Conservation (phyloP, 1,284 basidiomycete species). For the Ceratorhiza oryzae-sativae region DNA sequence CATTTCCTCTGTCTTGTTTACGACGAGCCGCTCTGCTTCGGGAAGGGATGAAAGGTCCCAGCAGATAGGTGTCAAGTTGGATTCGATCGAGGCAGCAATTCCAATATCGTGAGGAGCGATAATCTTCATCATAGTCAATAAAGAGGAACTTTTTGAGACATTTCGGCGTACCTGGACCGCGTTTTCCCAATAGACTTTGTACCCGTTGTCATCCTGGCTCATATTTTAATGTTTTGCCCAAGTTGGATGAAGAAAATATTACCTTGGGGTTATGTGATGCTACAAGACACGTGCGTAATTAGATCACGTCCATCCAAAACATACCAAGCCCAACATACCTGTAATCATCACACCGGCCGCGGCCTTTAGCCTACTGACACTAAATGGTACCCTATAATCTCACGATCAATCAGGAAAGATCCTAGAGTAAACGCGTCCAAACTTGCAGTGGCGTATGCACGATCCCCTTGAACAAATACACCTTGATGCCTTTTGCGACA, state of each 20-base stretch:
- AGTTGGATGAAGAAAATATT: slow-evolving; percentile 6
- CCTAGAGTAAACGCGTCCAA: too few species aligned
- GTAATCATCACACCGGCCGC: slow-evolving; percentile 89
- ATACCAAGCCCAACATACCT: slow-evolving; percentile 53
- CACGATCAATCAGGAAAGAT: too few species aligned
- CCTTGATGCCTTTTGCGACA: slow-evolving; percentile 66
- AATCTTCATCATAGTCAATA: slow-evolving; percentile 59
- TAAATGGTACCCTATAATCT: slow-evolving; percentile 73
- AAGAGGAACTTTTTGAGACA: background rate
- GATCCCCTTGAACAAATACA: slow-evolving; percentile 71
- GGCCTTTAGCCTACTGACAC: slow-evolving; percentile 68
- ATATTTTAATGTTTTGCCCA: background rate
- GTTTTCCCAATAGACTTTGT: slow-evolving; percentile 89
- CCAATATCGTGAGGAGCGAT: slow-evolving; percentile 80
- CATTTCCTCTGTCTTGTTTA: slow-evolving; percentile 67
- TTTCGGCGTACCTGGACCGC: slow-evolving; percentile 67
- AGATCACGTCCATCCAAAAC: slow-evolving; percentile 17
- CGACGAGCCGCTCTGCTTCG: slow-evolving; percentile 55
- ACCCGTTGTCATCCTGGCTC: slow-evolving; percentile 81
- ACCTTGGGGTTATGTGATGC: slow-evolving; percentile 88
- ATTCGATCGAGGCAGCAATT: slow-evolving; percentile 69
- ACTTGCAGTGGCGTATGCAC: slow-evolving; percentile 82
- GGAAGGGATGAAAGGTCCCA: slow-evolving; percentile 56
- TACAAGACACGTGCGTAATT: slow-evolving; percentile 46
- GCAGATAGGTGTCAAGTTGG: slow-evolving; percentile 64